Conservation (phyloP, 768 basidiomycete species). For the Termitomyces sp. region DNA sequence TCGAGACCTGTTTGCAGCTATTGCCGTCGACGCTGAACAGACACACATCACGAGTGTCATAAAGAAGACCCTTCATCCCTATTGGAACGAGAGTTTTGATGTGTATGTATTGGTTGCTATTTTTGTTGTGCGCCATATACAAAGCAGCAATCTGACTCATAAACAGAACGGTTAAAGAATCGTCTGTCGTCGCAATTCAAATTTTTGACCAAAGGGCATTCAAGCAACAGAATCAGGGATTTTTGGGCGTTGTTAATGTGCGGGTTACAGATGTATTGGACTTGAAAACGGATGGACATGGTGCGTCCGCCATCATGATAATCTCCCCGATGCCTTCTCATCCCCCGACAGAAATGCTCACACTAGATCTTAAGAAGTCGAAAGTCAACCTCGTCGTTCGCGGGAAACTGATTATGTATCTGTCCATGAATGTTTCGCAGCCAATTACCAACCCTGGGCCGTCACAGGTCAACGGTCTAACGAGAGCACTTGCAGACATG, state of each 20-base stretch:
- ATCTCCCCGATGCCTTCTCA: neutral
- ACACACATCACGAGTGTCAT: slow-evolving; percentile 97
- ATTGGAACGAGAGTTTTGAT: slow-evolving; percentile 98
- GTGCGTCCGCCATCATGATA: slow-evolving; percentile 46
- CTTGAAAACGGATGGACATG: slow-evolving; percentile 93
- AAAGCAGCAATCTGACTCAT: slow-evolving; percentile 4
- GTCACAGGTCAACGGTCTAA: slow-evolving; percentile 60
- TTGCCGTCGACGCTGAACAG: slow-evolving; percentile 97
- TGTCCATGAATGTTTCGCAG: slow-evolving; percentile 86
- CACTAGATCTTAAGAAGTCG: slow-evolving; percentile 96
- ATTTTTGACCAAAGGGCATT: slow-evolving; percentile 99
- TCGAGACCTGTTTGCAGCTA: slow-evolving; percentile 96
- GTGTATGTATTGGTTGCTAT: slow-evolving; percentile 55
- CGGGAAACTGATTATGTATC: slow-evolving; percentile 94
- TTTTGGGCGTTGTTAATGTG: slow-evolving; percentile 96
- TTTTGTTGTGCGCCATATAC: neutral
- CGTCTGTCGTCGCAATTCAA: slow-evolving; percentile 96
- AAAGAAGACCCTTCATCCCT: slow-evolving; percentile 92
- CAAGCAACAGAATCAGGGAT: slow-evolving; percentile 97
- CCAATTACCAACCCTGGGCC: slow-evolving; percentile 87
- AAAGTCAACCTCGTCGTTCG: slow-evolving; percentile 98
- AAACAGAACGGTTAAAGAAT: slow-evolving; percentile 88
- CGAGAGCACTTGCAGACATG: slow-evolving; percentile 58
- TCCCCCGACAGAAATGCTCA: slow-evolving; percentile 79
- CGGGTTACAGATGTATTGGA: slow-evolving; percentile 86